Conservation (phyloP, 306 rosid genomes). For the Quercus aquifolioides region DNA sequence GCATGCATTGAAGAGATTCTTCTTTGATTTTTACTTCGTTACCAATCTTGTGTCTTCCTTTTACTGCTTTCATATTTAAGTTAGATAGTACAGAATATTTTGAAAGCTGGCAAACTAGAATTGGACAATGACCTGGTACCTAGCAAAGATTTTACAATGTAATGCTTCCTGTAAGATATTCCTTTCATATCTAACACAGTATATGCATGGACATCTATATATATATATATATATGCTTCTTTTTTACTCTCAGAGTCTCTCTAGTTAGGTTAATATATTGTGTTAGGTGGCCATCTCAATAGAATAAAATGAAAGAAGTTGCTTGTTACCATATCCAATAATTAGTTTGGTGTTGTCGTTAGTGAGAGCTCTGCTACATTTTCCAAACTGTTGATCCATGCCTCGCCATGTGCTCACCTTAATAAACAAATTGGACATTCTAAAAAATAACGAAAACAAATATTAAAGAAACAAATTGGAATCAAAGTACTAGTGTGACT, state of each 20-base stretch:
- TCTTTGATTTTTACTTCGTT: too few relatives aligned
- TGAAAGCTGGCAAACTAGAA: constrained; percentile 31
- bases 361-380: constrained; percentile 21
- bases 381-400: constrained; percentile 25
- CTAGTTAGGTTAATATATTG: neutral
- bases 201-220: neutral
- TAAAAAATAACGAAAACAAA: neutral
- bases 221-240: neutral
- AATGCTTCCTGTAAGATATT: constrained; percentile 23
- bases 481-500: neutral
- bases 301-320: constrained; percentile 42
- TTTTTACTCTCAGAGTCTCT: neutral
- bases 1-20: too few relatives aligned
- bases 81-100: constrained; percentile 29
- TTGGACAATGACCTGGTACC: constrained; percentile 40
- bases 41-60: too few relatives aligned
- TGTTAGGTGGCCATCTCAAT: constrained; percentile 19
- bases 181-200: constrained; percentile 30
- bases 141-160: constrained; percentile 41
- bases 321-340: constrained; percentile 52
- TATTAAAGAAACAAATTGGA: constrained; percentile 4
- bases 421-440: constrained; percentile 27
- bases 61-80: too few relatives aligned
- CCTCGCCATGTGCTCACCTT: constrained; percentile 59
- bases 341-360: constrained; percentile 68